Conservation (phyloP, 306 rosid species). For the Fagus sylvatica region DNA sequence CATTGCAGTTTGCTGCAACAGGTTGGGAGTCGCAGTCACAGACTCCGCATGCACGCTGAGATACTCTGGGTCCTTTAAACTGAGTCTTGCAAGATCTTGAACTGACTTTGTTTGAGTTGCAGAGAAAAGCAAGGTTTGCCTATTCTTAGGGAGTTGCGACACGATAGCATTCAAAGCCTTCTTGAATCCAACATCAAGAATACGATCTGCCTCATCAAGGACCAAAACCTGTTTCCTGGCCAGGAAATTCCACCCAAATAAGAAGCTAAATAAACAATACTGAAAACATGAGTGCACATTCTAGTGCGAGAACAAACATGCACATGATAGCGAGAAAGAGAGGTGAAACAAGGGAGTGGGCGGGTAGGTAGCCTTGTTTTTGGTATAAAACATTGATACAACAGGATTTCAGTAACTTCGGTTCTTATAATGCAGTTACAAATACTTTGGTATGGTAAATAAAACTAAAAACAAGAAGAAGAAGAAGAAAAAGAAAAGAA, state of each 20-base stretch:
- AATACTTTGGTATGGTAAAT: not conserved
- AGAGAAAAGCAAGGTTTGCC: conserved; percentile 91
- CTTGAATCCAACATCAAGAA: conserved; percentile 84
- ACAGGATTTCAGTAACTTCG: too few relatives aligned
- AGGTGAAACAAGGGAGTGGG: not conserved
- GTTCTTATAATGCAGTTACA: too few relatives aligned
- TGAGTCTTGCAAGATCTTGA: conserved; percentile 90
- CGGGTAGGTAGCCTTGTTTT: too few relatives aligned
- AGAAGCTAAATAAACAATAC: conserved; percentile 25
- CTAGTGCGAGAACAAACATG: not conserved
- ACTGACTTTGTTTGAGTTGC: conserved; percentile 90
- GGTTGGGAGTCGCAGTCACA: conserved; percentile 75
- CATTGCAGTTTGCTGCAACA: conserved; percentile 75
- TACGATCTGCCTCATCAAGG: conserved; percentile 94
- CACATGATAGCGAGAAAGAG: not conserved
- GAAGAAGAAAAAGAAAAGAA: not conserved
- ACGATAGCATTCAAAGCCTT: conserved; percentile 71
- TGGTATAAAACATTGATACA: too few relatives aligned
- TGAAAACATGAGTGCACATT: not conserved
- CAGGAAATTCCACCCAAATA: conserved; percentile 37
- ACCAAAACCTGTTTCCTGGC: conserved; percentile 73
- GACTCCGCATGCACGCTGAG: conserved; percentile 89
- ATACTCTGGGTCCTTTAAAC: conserved; percentile 97
- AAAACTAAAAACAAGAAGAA: not conserved
- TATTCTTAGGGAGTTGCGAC: conserved; percentile 79